Evolutionary conservation across 2,329 filamentous ascomycete genomes (phyloP).

Genomic region (Pseudogymnoascus sp.): DNA sequence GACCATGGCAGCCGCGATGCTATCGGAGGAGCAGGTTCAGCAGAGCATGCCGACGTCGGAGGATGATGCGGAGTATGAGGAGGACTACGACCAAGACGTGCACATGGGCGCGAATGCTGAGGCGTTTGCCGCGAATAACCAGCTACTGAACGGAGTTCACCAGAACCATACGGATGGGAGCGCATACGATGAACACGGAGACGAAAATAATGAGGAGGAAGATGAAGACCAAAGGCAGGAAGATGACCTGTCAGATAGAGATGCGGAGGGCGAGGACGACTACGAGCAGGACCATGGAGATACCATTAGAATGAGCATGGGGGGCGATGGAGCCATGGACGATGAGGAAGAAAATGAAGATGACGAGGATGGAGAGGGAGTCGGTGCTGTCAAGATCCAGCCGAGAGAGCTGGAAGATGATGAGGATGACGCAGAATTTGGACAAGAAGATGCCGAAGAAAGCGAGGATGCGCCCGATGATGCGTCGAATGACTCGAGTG

Average conservation of each 20-base stretch:
- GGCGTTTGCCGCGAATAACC: constrained; percentile 27
- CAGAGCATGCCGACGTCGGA: constrained; percentile 27
- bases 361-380: constrained; percentile 29
- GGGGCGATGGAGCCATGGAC: constrained; percentile 37
- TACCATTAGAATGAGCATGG: constrained; percentile 24
- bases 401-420: constrained; percentile 28
- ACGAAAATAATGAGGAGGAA: constrained; percentile 20
- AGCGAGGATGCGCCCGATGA: constrained; percentile 23
- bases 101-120: constrained; percentile 23
- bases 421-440: constrained; percentile 30
- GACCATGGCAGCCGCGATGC: constrained; percentile 24
- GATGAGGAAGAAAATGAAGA: constrained; percentile 34
- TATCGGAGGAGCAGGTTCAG: constrained; percentile 26
- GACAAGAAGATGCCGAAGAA: constrained; percentile 23
- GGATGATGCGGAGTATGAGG: constrained; percentile 29
- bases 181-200: constrained; percentile 14
- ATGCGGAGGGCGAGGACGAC: constrained; percentile 31
- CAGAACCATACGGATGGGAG: constrained; percentile 17
- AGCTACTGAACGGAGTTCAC: constrained; percentile 27
- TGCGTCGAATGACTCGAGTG: constrained; percentile 29
- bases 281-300: constrained; percentile 21
- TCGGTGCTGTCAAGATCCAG: constrained; percentile 29
- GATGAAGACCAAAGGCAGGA: constrained; percentile 29
- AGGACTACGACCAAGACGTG: constrained; percentile 25
- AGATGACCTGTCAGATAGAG: constrained; percentile 23